Percentiles rank a stretch among this genome's conserved stretches.
Conservation (phyloP, 306 rosid genomes). For the Pterocarpus santalinus region DNA sequence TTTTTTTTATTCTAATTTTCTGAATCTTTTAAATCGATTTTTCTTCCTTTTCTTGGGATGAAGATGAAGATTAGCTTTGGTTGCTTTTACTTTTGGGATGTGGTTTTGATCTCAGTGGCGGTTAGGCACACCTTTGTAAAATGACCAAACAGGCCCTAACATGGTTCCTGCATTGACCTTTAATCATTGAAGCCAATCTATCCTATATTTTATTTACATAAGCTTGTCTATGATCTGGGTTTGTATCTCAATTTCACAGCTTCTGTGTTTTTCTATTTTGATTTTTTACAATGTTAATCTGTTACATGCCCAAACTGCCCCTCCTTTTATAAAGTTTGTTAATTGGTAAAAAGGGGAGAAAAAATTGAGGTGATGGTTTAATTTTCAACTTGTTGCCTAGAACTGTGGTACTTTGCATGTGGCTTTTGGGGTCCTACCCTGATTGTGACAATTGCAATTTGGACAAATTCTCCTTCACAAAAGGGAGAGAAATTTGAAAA, state of each 20-base stretch:
- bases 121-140: constrained; percentile 48
- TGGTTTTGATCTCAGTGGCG: constrained; percentile 52
- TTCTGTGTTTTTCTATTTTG: background rate
- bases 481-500: background rate
- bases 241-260: constrained; percentile 51
- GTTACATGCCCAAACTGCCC: constrained; percentile 54
- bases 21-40: constrained; percentile 24
- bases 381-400: constrained; percentile 67
- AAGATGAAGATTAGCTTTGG: constrained; percentile 51
- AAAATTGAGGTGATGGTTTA: constrained; percentile 8
- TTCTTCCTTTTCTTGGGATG: constrained; percentile 28
- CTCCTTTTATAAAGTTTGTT: constrained; percentile 1
- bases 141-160: constrained; percentile 64
- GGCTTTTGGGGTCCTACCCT: constrained; percentile 68
- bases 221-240: constrained; percentile 62
- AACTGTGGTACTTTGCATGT: constrained; percentile 63
- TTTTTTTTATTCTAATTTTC: background rate
- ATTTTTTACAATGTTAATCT: constrained; percentile 14
- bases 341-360: background rate
- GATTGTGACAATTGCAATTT: constrained; percentile 66
- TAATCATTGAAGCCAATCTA: constrained; percentile 84
- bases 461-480: constrained; percentile 52
- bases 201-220: constrained; percentile 58
- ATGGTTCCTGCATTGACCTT: constrained; percentile 75
- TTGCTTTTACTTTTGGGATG: constrained; percentile 52